A percentile compares a stretch with the other conserved stretches of the same genome.
Conservation (phyloP, 2,329 filamentous ascomycete species). For the Phaeosphaeria sp. region DNA sequence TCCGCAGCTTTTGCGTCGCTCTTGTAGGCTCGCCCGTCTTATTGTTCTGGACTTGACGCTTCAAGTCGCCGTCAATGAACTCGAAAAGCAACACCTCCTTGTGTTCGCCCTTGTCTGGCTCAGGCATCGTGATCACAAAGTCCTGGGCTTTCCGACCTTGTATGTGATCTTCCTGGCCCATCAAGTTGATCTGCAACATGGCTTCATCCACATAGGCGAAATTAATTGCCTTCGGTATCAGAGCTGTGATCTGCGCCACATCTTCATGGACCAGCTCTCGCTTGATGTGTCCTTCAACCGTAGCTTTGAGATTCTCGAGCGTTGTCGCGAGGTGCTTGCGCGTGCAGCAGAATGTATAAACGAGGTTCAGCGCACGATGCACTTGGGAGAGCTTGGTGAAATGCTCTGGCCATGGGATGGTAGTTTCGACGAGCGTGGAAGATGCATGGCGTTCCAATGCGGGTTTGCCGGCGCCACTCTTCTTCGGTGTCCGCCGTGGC, state of each 20-base stretch:
- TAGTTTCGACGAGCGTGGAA: slow-evolving; percentile 58
- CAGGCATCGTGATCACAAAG: slow-evolving; percentile 43
- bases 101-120: slow-evolving; percentile 51
- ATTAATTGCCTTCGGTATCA: slow-evolving; percentile 79
- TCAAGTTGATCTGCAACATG: slow-evolving; percentile 79
- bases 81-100: slow-evolving; percentile 87
- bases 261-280: slow-evolving; percentile 75
- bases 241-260: slow-evolving; percentile 78
- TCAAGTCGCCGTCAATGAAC: slow-evolving; percentile 89
- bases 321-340: slow-evolving; percentile 92
- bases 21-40: slow-evolving; percentile 77
- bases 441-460: slow-evolving; percentile 53
- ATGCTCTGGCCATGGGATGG: slow-evolving; percentile 74
- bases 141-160: slow-evolving; percentile 63
- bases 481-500: slow-evolving; percentile 54
- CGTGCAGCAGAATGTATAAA: slow-evolving; percentile 94
- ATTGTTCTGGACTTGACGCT: slow-evolving; percentile 74
- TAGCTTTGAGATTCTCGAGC: slow-evolving; percentile 82
- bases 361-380: slow-evolving; percentile 85
- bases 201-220: slow-evolving; percentile 89
- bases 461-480: slow-evolving; percentile 42
- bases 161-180: slow-evolving; percentile 72
- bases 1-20: slow-evolving; percentile 70
- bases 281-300: slow-evolving; percentile 84
- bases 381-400: slow-evolving; percentile 77